These are phyloP conservation scores for Pisolithus marmoratus DNA, from an alignment of 768 basidiomycete species.

Conservation along the genomic window DNA sequence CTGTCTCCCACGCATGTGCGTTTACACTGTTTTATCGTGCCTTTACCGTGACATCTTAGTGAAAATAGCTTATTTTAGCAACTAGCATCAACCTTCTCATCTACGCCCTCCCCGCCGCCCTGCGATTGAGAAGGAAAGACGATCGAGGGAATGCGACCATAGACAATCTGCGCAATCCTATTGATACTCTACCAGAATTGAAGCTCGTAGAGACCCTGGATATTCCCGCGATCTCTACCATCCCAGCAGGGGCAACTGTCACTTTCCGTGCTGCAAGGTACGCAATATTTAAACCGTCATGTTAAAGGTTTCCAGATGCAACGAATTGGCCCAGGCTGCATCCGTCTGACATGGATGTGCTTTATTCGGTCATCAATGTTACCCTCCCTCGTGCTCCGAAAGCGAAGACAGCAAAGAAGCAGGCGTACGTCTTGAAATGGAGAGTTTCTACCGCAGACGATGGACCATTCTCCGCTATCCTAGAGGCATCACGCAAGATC, in stretches of 20 bases:
- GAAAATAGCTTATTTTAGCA: constrained; percentile 54
- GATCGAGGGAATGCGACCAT: constrained; percentile 35
- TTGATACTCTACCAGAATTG: constrained; percentile 20
- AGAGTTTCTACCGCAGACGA: constrained; percentile 55
- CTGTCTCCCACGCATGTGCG: constrained; percentile 65
- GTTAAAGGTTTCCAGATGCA: constrained; percentile 5
- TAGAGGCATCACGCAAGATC: constrained; percentile 62
- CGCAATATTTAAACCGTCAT: constrained; percentile 4
- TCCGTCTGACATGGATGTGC: constrained; percentile 40
- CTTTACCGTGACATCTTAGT: not conserved
- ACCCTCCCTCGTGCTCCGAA: constrained; percentile 51
- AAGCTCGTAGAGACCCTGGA: constrained; percentile 46
- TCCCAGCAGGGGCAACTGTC: constrained; percentile 33
- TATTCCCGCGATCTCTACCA: constrained; percentile 45
- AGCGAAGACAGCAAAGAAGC: constrained; percentile 49
- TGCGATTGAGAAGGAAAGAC: constrained; percentile 25
- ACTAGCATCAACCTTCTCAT: constrained; percentile 61
- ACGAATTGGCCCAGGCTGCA: constrained; percentile 44
- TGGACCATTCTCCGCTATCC: constrained; percentile 51
- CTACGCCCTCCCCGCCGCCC: constrained; percentile 45
- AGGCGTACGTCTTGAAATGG: constrained; percentile 70
- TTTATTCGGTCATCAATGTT: constrained; percentile 74
- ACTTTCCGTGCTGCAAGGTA: constrained; percentile 65
- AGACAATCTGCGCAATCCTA: constrained; percentile 26
- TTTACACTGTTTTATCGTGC: constrained; percentile 1